These are phyloP conservation scores for Symbiodinium pilosum DNA, from an alignment of 73 alveolate species.

Conservation along the genomic window DNA sequence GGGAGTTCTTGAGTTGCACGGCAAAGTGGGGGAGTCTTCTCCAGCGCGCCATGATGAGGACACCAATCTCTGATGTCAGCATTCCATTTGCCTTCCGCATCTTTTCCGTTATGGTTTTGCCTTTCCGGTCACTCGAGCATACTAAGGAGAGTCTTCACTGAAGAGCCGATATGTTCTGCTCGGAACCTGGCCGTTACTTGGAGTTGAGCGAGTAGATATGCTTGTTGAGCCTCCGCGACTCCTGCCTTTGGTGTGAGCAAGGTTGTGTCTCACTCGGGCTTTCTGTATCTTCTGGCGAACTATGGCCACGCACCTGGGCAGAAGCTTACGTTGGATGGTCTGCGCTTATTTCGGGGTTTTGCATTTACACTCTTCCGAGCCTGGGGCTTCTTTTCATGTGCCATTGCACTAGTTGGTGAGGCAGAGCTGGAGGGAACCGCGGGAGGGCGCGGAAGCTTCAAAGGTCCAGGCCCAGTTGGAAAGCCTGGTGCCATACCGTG, in stretches of 20 bases:
- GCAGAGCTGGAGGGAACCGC: neutral
- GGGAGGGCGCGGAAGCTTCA: conserved; percentile 21
- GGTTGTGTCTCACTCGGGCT: conserved; percentile 59
- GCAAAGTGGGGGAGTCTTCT: too few species aligned
- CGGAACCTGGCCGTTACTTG: neutral
- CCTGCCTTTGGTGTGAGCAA: neutral
- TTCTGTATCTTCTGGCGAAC: conserved; percentile 33
- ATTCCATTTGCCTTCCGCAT: too few species aligned
- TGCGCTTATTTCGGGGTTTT: neutral
- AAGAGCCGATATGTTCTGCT: neutral
- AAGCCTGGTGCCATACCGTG: neutral
- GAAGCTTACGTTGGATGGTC: neutral
- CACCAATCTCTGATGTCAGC: too few species aligned
- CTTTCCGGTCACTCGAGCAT: too few species aligned
- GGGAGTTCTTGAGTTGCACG: too few species aligned
- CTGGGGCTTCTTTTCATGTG: too few species aligned
- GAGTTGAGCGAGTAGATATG: too few species aligned
- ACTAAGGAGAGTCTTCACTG: neutral
- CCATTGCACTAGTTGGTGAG: too few species aligned
- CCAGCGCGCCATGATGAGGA: too few species aligned
- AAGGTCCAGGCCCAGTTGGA: neutral
- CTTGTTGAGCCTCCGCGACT: neutral
- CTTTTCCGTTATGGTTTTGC: too few species aligned
- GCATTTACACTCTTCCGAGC: too few species aligned
- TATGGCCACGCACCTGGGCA: conserved; percentile 39